These are phyloP conservation scores for Fusarium nanum DNA, from an alignment of 2,329 filamentous ascomycete genomes.

Conservation along the genomic window DNA sequence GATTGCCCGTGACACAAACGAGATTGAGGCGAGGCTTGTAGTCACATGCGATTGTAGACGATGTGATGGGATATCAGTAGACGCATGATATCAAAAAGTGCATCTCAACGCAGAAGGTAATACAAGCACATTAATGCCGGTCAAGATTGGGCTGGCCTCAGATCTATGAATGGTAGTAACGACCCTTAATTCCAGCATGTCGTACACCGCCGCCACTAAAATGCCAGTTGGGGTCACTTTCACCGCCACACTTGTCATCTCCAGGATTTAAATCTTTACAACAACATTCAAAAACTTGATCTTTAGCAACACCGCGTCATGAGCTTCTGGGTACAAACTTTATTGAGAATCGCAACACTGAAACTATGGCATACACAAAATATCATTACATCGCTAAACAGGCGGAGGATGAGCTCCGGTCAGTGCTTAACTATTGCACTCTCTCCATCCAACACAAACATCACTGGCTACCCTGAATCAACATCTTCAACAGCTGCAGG, in stretches of 20 bases:
- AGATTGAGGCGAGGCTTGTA: constrained; percentile 13
- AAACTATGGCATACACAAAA: background rate
- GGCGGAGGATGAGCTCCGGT: background rate
- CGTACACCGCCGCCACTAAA: background rate
- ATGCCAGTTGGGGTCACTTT: background rate
- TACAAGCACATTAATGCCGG: no score
- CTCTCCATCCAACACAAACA: background rate
- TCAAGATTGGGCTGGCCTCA: background rate
- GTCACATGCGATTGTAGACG: background rate
- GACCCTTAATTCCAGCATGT: background rate
- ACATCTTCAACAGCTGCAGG: constrained; percentile 23
- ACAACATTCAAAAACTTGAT: background rate
- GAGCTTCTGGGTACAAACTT: background rate
- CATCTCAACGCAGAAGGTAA: background rate
- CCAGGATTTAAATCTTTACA: background rate
- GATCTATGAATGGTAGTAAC: background rate
- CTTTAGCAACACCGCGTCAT: background rate
- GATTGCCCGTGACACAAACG: background rate
- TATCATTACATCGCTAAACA: background rate
- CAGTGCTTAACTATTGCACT: background rate
- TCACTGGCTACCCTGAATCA: constrained; percentile 32
- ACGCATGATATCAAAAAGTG: background rate
- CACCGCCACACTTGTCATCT: constrained; percentile 7
- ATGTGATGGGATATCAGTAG: background rate
- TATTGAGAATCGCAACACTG: background rate